Conservation (phyloP, 768 basidiomycete species). For the Tylopilus balloui region DNA sequence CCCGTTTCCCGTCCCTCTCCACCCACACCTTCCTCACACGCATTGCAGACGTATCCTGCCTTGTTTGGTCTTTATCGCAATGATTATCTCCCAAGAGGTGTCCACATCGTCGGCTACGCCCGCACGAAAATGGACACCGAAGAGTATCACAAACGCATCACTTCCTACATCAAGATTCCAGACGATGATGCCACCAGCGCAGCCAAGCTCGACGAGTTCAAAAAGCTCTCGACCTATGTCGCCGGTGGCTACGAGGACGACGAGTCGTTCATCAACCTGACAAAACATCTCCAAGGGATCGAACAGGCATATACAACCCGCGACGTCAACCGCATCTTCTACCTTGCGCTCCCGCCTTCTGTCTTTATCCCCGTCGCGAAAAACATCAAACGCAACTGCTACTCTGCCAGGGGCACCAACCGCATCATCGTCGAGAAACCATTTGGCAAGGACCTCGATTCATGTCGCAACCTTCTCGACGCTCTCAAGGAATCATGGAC, state of each 20-base stretch:
- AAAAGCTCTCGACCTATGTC: conserved; percentile 72
- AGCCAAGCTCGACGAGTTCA: conserved; percentile 77
- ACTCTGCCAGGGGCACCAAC: conserved; percentile 68
- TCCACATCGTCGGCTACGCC: conserved; percentile 94
- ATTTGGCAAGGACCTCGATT: conserved; percentile 91
- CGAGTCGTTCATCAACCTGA: conserved; percentile 71
- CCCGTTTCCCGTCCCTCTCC: not conserved
- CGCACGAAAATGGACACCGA: conserved; percentile 87
- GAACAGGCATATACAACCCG: conserved; percentile 65
- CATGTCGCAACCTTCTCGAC: conserved; percentile 70
- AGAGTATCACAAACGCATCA: conserved; percentile 82
- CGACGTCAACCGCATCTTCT: conserved; percentile 82
- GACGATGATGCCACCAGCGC: conserved; percentile 56
- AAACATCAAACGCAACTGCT: conserved; percentile 79
- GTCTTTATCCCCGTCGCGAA: conserved; percentile 90
- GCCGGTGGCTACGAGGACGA: conserved; percentile 87
- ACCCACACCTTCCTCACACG: conserved; percentile 37
- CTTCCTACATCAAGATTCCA: conserved; percentile 79
- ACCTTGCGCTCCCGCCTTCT: conserved; percentile 95
- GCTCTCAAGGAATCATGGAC: conserved; percentile 84
- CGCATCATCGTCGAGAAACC: conserved; percentile 98
- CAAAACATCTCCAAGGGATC: conserved; percentile 69
- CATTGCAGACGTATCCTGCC: conserved; percentile 83
- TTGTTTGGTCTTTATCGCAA: conserved; percentile 84
- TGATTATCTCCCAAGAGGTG: conserved; percentile 74